These are phyloP conservation scores for Lolium perenne DNA, from an alignment of 176 grass and related monocot species.

Conservation along the genomic window DNA sequence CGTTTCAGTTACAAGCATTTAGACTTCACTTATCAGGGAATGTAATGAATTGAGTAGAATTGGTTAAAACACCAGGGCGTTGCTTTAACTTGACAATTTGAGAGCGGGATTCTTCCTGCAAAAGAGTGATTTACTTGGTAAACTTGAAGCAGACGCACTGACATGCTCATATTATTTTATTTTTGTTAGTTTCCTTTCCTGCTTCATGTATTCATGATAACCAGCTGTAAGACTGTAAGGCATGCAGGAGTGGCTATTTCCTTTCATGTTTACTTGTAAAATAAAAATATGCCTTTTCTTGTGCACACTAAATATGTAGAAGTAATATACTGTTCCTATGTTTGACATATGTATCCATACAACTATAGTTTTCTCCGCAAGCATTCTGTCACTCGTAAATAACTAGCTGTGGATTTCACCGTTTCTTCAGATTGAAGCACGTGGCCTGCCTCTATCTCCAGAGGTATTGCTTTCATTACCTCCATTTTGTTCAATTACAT, in stretches of 20 bases:
- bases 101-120: neutral
- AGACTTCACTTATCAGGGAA: neutral
- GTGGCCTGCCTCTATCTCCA: constrained; percentile 66
- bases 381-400: neutral
- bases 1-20: neutral
- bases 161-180: constrained; percentile 8
- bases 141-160: neutral
- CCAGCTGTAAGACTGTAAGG: neutral
- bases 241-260: neutral
- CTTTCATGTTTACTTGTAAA: constrained; percentile 22
- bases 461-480: constrained; percentile 81
- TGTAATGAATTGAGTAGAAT: constrained; percentile 7
- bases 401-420: constrained; percentile 31
- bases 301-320: neutral
- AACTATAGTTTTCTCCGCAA: neutral
- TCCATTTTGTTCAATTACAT: constrained; percentile 88
- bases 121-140: neutral
- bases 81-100: constrained; percentile 8
- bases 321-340: constrained; percentile 8
- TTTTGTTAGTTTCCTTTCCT: neutral
- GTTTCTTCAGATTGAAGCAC: constrained; percentile 78
- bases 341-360: constrained; percentile 15
- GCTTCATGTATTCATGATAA: constrained; percentile 4
- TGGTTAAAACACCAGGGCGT: neutral
- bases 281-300: neutral